Percentiles rank a stretch among this genome's conserved stretches.
Conservation (phyloP, 1,284 basidiomycete genomes). For the Retiboletus fuscus region DNA sequence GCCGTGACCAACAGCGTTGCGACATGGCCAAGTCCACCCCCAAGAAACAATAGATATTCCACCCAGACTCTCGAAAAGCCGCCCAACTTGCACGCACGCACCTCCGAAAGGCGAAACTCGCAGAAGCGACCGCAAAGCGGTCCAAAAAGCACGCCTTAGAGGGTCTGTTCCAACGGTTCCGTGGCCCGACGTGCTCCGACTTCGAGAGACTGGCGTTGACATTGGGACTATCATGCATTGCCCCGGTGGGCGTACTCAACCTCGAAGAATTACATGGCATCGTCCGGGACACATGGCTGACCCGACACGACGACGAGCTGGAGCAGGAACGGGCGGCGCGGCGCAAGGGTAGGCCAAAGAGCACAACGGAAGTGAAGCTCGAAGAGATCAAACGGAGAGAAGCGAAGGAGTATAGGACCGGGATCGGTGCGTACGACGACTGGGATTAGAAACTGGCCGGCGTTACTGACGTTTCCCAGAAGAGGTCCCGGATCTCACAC, state of each 20-base stretch:
- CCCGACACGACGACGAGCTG: conserved; percentile 77
- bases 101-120: conserved; percentile 78
- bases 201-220: conserved; percentile 15
- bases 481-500: no score
- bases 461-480: conserved; percentile 11
- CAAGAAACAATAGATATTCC: conserved; percentile 82
- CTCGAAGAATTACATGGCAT: conserved; percentile 78
- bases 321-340: conserved; percentile 71
- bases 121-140: conserved; percentile 66
- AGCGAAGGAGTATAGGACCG: conserved; percentile 80
- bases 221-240: conserved; percentile 61
- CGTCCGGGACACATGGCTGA: conserved; percentile 78
- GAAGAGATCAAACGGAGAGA: conserved; percentile 81
- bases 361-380: conserved; percentile 73
- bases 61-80: conserved; percentile 86
- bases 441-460: neutral
- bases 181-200: neutral
- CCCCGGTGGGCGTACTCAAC: conserved; percentile 70
- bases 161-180: conserved; percentile 53
- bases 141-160: conserved; percentile 65
- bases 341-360: no score
- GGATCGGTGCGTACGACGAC: conserved; percentile 73
- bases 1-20: no score
- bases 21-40: conserved; percentile 23
- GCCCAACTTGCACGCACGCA: conserved; percentile 80